Percentiles rank a stretch among this genome's conserved stretches.
Conservation (phyloP, 2,329 filamentous ascomycete genomes). For the Lasiodiplodia hormozganensis region DNA sequence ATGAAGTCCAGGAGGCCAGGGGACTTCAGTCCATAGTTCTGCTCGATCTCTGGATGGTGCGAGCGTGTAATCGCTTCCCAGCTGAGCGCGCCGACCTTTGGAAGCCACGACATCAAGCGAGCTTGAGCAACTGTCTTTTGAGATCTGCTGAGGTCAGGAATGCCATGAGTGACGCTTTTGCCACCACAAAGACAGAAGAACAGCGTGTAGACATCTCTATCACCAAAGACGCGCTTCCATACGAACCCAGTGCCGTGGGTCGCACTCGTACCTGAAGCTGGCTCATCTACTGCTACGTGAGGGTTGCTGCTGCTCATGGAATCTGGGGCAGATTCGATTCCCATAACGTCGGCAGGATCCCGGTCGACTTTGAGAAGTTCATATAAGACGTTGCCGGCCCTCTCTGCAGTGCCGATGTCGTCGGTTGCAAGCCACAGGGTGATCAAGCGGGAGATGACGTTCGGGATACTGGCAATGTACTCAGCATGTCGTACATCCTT, state of each 20-base stretch:
- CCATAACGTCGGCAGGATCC: constrained; percentile 50
- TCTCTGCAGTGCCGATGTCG: constrained; percentile 62
- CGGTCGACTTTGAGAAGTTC: constrained; percentile 58
- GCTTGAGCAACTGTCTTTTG: constrained; percentile 67
- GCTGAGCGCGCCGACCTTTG: constrained; percentile 60
- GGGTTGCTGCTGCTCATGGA: constrained; percentile 32
- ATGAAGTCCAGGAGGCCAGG: constrained; percentile 62
- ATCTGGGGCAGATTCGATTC: constrained; percentile 34
- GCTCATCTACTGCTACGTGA: constrained; percentile 10
- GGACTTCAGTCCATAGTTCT: constrained; percentile 41
- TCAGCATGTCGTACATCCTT: constrained; percentile 60
- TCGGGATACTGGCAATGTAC: constrained; percentile 62
- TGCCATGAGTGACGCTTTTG: constrained; percentile 42
- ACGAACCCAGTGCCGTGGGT: constrained; percentile 52
- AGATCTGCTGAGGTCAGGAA: constrained; percentile 53
- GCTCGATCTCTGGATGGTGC: constrained; percentile 61
- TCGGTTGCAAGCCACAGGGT: constrained; percentile 65
- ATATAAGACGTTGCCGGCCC: constrained; percentile 60
- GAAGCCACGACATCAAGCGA: constrained; percentile 64
- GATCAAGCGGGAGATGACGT: constrained; percentile 62
- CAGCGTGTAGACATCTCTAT: constrained; percentile 63
- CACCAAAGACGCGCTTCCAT: constrained; percentile 68
- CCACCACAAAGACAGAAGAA: constrained; percentile 64
- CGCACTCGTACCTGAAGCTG: not conserved
- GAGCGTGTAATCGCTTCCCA: constrained; percentile 61